These are phyloP conservation scores for Sclerotinia trifoliorum DNA, from an alignment of 2,329 filamentous ascomycete species.

Conservation along the genomic window DNA sequence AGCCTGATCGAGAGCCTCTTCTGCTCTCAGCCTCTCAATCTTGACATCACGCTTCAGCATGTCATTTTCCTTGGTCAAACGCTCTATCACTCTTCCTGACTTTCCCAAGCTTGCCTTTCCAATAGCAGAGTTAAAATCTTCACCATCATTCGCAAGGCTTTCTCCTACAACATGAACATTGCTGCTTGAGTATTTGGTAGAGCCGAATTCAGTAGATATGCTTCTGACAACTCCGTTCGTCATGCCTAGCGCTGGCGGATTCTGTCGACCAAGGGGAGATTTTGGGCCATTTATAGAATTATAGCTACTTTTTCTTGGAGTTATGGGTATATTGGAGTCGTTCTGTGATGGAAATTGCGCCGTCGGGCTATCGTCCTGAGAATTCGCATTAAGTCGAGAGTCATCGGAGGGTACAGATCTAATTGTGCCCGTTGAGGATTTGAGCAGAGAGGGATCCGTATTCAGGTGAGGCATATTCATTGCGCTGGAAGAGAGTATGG, in stretches of 20 bases:
- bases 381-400: conserved; percentile 23
- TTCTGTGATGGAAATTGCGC: conserved; percentile 26
- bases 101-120: conserved; percentile 71
- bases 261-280: conserved; percentile 33
- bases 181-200: conserved; percentile 31
- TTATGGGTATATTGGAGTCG: conserved; percentile 29
- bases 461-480: conserved; percentile 35
- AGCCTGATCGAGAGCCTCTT: conserved; percentile 68
- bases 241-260: conserved; percentile 25
- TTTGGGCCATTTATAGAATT: conserved; percentile 25
- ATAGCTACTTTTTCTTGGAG: conserved; percentile 27
- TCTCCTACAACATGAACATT: conserved; percentile 30
- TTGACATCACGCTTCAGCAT: conserved; percentile 70
- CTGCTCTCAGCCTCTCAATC: conserved; percentile 62
- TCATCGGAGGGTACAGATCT: conserved; percentile 36
- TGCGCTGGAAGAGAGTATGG: conserved; percentile 26
- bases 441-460: conserved; percentile 24
- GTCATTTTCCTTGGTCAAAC: conserved; percentile 78
- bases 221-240: conserved; percentile 30
- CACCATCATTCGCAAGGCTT: conserved; percentile 18
- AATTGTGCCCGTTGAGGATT: conserved; percentile 32
- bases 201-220: conserved; percentile 39
- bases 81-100: conserved; percentile 76
- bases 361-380: conserved; percentile 16
- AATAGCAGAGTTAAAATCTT: conserved; percentile 62